A percentile compares a stretch with the other conserved stretches of the same genome.
Conservation (phyloP, 2,329 filamentous ascomycete genomes). For the Alternaria alternata region DNA sequence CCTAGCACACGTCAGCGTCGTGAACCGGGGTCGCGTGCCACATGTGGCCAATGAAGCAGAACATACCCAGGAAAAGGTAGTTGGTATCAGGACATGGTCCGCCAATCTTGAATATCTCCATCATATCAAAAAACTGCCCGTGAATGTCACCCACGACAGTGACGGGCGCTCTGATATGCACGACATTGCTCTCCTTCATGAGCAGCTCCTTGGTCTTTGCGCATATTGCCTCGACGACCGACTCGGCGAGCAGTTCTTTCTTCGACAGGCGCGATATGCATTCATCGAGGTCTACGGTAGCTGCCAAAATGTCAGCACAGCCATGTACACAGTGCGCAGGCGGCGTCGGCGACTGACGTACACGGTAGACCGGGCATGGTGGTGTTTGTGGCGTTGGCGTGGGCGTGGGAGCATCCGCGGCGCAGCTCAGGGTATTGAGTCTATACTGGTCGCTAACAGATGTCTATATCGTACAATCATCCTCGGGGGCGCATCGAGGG, state of each 20-base stretch:
- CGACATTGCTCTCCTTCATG: constrained; percentile 99
- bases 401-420: constrained; percentile 37
- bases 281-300: constrained; percentile 97
- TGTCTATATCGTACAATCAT: constrained; percentile 53
- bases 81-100: constrained; percentile 98
- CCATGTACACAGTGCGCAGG: constrained; percentile 2
- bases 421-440: constrained; percentile 46
- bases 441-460: constrained; percentile 47
- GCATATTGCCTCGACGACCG: constrained; percentile 98
- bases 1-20: constrained; percentile 60
- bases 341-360: constrained; percentile 42
- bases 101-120: constrained; percentile 98
- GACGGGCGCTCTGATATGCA: constrained; percentile 93
- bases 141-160: constrained; percentile 99
- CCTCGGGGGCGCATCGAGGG: constrained; percentile 45
- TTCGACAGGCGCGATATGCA: constrained; percentile 97
- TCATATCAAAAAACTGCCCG: constrained; percentile 98
- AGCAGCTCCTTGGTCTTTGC: constrained; percentile 98
- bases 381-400: constrained; percentile 29
- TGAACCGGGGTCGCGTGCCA: constrained; percentile 30
- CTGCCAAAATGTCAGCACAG: constrained; percentile 57
- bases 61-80: constrained; percentile 90
- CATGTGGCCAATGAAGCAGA: constrained; percentile 9
- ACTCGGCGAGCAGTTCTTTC: constrained; percentile 95
- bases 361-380: constrained; percentile 61